phyloP scores from a whole-genome alignment of 2,329 filamentous ascomycete genomes.

The Juglanconis oblonga region DNA sequence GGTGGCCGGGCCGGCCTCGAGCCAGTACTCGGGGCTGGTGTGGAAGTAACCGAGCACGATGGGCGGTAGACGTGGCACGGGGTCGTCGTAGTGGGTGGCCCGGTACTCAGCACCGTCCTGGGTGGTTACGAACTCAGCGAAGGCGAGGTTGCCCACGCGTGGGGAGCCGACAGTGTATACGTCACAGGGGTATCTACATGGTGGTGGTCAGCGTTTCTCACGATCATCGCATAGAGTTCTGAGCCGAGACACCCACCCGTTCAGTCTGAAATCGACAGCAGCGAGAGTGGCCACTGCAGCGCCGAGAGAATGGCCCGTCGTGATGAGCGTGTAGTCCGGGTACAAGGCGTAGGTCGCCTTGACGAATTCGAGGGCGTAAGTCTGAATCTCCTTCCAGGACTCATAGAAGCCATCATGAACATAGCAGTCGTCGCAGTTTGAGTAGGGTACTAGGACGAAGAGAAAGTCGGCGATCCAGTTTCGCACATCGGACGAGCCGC shows the following conservation, averaged over 20 bases:
- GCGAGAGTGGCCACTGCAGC: conserved; percentile 62
- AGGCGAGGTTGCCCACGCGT: conserved; percentile 57
- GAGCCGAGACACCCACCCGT: conserved; percentile 28
- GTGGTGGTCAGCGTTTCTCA: not conserved
- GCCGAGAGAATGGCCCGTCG: conserved; percentile 69
- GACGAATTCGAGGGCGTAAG: conserved; percentile 41
- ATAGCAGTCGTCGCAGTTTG: conserved; percentile 40
- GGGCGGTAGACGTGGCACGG: conserved; percentile 65
- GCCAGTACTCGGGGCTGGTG: conserved; percentile 68
- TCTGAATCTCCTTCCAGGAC: conserved; percentile 55
- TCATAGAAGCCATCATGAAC: conserved; percentile 57
- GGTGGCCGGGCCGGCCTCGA: conserved; percentile 35
- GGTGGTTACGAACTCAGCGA: conserved; percentile 51
- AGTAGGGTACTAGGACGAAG: conserved; percentile 32
- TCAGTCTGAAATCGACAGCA: conserved; percentile 51
- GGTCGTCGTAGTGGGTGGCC: conserved; percentile 65
- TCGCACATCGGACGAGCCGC: conserved; percentile 55
- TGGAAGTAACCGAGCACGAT: conserved; percentile 60
- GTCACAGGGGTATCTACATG: conserved; percentile 37
- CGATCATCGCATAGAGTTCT: not conserved
- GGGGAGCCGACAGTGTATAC: conserved; percentile 68
- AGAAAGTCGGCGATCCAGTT: conserved; percentile 60
- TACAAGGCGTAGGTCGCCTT: conserved; percentile 39
- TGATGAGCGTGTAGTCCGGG: conserved; percentile 51
- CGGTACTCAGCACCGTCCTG: conserved; percentile 53